phyloP scores from a whole-genome alignment of 1,139 yeast genomes.

The Zhuliangozyma blackwelliae region DNA sequence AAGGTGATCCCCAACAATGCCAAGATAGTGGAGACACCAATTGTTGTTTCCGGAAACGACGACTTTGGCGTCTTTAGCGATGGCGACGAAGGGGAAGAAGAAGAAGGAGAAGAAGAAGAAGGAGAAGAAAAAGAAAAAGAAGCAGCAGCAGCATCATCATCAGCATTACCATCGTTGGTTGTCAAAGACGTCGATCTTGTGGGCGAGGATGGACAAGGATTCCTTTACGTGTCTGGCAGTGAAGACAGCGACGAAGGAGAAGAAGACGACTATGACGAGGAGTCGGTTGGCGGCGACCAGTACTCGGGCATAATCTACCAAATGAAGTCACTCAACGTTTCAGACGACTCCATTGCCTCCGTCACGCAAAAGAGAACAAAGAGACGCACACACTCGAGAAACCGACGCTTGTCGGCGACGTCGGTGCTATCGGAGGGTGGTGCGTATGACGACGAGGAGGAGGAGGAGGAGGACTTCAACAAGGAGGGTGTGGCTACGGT shows the following conservation, averaged over 20 bases:
- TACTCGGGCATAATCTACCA: constrained; percentile 50
- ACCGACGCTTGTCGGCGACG: constrained; percentile 35
- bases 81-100: constrained; percentile 24
- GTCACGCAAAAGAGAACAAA: constrained; percentile 41
- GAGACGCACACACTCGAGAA: constrained; percentile 21
- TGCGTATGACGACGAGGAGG: constrained; percentile 46
- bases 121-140: constrained; percentile 9
- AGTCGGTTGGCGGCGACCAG: constrained; percentile 18
- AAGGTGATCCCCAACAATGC: constrained; percentile 45
- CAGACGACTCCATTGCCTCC: constrained; percentile 78
- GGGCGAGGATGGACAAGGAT: constrained; percentile 60
- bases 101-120: constrained; percentile 3
- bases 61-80: constrained; percentile 22
- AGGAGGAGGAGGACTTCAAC: constrained; percentile 82
- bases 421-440: constrained; percentile 37
- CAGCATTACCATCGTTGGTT: constrained; percentile 4
- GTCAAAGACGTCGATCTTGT: constrained; percentile 38
- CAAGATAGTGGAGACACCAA: constrained; percentile 48
- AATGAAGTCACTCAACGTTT: constrained; percentile 59
- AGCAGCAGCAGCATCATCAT: too few relatives aligned
- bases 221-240: constrained; percentile 47
- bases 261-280: constrained; percentile 40
- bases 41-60: constrained; percentile 24
- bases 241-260: constrained; percentile 33
- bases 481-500: constrained; percentile 93